Evolutionary conservation across 768 basidiomycete species (phyloP).

Genomic region (Arthromyces matolae): DNA sequence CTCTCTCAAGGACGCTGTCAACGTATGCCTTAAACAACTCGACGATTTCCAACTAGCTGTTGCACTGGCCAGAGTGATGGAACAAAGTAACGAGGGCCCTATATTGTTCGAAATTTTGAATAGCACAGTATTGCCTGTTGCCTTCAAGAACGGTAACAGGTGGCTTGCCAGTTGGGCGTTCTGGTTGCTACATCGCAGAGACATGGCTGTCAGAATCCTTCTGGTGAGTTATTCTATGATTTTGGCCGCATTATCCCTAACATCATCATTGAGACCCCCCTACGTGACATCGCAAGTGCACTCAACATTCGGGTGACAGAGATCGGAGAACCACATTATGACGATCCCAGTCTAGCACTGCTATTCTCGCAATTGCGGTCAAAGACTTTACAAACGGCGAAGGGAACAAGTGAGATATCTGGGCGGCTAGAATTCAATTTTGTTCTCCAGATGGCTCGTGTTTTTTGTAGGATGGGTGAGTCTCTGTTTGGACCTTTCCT

Average conservation of each 20-base stretch:
- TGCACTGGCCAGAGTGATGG: conserved; percentile 79
- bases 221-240: conserved; percentile 52
- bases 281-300: conserved; percentile 64
- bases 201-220: conserved; percentile 86
- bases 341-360: conserved; percentile 89
- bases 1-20: conserved; percentile 85
- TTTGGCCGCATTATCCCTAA: background rate
- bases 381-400: conserved; percentile 88
- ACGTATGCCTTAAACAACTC: conserved; percentile 83
- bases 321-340: conserved; percentile 85
- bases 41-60: conserved; percentile 89
- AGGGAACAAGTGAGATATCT: conserved; percentile 89
- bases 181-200: conserved; percentile 86
- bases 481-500: too few species aligned
- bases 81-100: conserved; percentile 79
- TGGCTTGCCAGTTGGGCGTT: conserved; percentile 97
- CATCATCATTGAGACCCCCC: conserved; percentile 60
- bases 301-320: conserved; percentile 52
- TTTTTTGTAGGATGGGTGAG: conserved; percentile 93
- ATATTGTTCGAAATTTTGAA: conserved; percentile 67
- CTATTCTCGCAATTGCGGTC: conserved; percentile 86
- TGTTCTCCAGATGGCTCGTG: conserved; percentile 88
- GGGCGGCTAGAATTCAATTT: conserved; percentile 91
- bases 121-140: conserved; percentile 75
- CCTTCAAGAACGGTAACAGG: conserved; percentile 84